Evolutionary conservation across 2,329 filamentous ascomycete species (phyloP), one percentile per base, ranked within the genome.

Genomic region (Pestalotiopsis sp.): DNA sequence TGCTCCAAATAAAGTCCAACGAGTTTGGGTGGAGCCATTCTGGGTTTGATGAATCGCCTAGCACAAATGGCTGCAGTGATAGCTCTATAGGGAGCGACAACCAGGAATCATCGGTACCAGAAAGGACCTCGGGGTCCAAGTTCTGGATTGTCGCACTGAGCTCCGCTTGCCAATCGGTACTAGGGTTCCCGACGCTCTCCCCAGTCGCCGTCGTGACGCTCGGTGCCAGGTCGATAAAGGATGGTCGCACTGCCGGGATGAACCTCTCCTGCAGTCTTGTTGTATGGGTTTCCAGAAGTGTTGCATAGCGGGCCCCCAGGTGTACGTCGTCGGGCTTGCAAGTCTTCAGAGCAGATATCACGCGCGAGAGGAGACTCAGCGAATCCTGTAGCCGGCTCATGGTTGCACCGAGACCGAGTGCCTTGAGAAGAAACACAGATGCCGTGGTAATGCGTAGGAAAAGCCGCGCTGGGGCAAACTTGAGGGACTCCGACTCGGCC

Each of bases 401-500:
- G 58, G 17, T 61, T 11, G 31, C 58, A 11, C 63, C 63, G 68
- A 73, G 4, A 71, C 60, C 69, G 0, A 73, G 68, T 0, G 69
- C 74, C 36, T 83, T 83, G 72, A 88, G 82, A 3, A 88, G 77
- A 68, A 88, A 87, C 4, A 89, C 86, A 0, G 86, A 87, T 0
- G 85, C 84, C 2, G 84, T 86, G 2, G 84, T 87, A 60, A 87
- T 83, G 27, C 86, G n/a, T 1, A 58, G 25, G 11, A 20, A 58
- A 2, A 58, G 56, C 17, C 56, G 56, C 4, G 25, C 56, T 0
- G 56, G 56, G 2, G 20, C 56, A 9, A 58, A 58, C 20, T 27
- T 23, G 6, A 58, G 13, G 56, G 12, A 13, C 4, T 23, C 25
- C 4, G n/a, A 23, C n/a, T 58, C 56, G 20, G 56, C 56, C 4